Conservation (phyloP, 2,329 filamentous ascomycete species). For the Penicillium brevicompactum region DNA sequence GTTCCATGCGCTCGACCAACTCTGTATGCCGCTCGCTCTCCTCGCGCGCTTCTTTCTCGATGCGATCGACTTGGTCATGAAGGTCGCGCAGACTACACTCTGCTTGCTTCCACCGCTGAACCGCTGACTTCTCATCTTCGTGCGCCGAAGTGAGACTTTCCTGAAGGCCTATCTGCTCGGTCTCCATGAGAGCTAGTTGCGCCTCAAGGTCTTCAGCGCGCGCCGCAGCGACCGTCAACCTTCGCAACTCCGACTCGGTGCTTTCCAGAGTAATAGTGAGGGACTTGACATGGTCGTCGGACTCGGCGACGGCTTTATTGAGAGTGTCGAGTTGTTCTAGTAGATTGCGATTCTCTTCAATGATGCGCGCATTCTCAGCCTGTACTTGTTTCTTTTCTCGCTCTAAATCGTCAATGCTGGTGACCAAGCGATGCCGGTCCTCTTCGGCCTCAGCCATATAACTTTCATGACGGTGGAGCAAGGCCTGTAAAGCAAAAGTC, state of each 20-base stretch:
- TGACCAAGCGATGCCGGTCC: slow-evolving; percentile 72
- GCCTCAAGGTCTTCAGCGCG: slow-evolving; percentile 78
- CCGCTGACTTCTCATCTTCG: slow-evolving; percentile 75
- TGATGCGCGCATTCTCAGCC: slow-evolving; percentile 72
- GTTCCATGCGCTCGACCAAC: slow-evolving; percentile 79
- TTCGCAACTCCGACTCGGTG: slow-evolving; percentile 75
- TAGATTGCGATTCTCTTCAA: slow-evolving; percentile 79
- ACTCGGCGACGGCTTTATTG: slow-evolving; percentile 76
- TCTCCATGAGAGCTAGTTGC: slow-evolving; percentile 76
- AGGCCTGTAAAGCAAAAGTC: slow-evolving; percentile 76
- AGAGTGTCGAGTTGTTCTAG: slow-evolving; percentile 82
- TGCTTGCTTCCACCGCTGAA: slow-evolving; percentile 82
- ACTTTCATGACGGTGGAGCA: slow-evolving; percentile 87
- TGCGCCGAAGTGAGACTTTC: slow-evolving; percentile 66
- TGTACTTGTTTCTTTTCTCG: slow-evolving; percentile 72
- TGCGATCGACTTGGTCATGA: slow-evolving; percentile 83
- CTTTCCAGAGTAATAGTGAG: slow-evolving; percentile 76
- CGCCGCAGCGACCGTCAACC: slow-evolving; percentile 71
- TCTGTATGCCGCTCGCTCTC: slow-evolving; percentile 82
- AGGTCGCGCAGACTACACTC: slow-evolving; percentile 77
- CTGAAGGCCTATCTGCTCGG: slow-evolving; percentile 75
- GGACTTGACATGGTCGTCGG: slow-evolving; percentile 75
- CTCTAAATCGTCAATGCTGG: slow-evolving; percentile 76
- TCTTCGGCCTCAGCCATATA: slow-evolving; percentile 92
- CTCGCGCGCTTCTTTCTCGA: slow-evolving; percentile 79